Conservation (phyloP, 129 eudicot genomes). For the Helichrysum umbraculigerum region DNA sequence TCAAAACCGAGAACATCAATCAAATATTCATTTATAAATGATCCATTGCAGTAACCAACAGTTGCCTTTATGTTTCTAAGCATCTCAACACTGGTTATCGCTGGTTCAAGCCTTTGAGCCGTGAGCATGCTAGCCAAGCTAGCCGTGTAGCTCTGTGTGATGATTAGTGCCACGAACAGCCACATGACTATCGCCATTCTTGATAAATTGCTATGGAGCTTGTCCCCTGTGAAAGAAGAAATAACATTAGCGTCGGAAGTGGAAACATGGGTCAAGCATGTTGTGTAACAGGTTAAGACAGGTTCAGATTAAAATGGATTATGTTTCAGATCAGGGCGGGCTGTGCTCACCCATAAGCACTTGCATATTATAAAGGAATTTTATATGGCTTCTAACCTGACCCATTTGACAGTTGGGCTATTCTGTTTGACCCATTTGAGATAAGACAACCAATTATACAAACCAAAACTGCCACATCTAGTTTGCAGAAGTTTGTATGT, state of each 20-base stretch:
- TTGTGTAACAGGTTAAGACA: neutral
- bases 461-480: neutral
- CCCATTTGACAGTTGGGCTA: neutral
- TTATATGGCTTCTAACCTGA: neutral
- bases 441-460: neutral
- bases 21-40: conserved; percentile 37
- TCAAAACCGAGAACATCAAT: conserved; percentile 26
- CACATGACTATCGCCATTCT: conserved; percentile 49
- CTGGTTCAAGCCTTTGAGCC: conserved; percentile 48
- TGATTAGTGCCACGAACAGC: conserved; percentile 56
- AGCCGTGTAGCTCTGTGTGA: conserved; percentile 67
- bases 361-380: neutral
- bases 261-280: neutral
- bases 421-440: neutral
- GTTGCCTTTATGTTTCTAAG: conserved; percentile 38
- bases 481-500: neutral
- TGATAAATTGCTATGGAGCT: conserved; percentile 48
- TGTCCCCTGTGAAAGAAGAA: conserved; percentile 36
- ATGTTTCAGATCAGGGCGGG: neutral
- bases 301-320: neutral
- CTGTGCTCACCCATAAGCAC: neutral
- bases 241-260: neutral
- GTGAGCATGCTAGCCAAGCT: conserved; percentile 68
- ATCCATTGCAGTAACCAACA: conserved; percentile 42
- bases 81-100: conserved; percentile 32